A percentile compares a stretch with the other conserved stretches of the same genome.
phyloP scores from a whole-genome alignment of 371 early-diverging fungal species.

The Syncephalastrum racemosum region DNA sequence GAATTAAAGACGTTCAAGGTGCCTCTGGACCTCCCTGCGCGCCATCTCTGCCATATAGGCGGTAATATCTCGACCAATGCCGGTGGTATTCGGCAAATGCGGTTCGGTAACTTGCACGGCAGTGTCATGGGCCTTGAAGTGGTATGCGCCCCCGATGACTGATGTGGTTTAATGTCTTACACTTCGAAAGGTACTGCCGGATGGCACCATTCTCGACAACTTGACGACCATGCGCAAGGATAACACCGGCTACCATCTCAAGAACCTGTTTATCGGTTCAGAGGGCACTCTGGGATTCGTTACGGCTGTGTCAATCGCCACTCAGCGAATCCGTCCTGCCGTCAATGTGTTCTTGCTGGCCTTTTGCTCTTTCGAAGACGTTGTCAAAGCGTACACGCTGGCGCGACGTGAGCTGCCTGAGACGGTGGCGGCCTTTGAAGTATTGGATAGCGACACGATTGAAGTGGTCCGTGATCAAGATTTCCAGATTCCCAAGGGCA shows the following conservation, averaged over 20 bases:
- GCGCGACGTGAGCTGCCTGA: slow-evolving; percentile 78
- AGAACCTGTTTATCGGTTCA: slow-evolving; percentile 94
- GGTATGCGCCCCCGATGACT: slow-evolving; percentile 25
- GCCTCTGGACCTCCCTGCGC: slow-evolving; percentile 94
- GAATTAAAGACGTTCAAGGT: slow-evolving; percentile 44
- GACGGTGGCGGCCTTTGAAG: slow-evolving; percentile 92
- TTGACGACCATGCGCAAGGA: slow-evolving; percentile 79
- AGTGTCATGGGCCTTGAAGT: slow-evolving; percentile 85
- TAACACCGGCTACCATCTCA: slow-evolving; percentile 92
- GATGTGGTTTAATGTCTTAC: background rate
- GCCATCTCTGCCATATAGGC: slow-evolving; percentile 83
- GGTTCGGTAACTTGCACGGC: slow-evolving; percentile 92
- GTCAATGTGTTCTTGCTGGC: slow-evolving; percentile 76
- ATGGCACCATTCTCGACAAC: slow-evolving; percentile 87
- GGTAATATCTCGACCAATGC: slow-evolving; percentile 97
- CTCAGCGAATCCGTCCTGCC: slow-evolving; percentile 39
- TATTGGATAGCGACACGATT: slow-evolving; percentile 76
- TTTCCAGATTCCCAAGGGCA: slow-evolving; percentile 40
- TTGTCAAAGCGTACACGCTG: slow-evolving; percentile 63
- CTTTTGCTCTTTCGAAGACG: slow-evolving; percentile 61
- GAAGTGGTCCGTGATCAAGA: slow-evolving; percentile 61
- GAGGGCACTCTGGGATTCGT: slow-evolving; percentile 96
- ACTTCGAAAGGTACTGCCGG: slow-evolving; percentile 68
- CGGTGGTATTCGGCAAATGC: slow-evolving; percentile 88
- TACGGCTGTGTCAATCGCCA: slow-evolving; percentile 83